Evolutionary conservation across 345 rosid species (phyloP).

Genomic region (Melaleuca quinquenervia): DNA sequence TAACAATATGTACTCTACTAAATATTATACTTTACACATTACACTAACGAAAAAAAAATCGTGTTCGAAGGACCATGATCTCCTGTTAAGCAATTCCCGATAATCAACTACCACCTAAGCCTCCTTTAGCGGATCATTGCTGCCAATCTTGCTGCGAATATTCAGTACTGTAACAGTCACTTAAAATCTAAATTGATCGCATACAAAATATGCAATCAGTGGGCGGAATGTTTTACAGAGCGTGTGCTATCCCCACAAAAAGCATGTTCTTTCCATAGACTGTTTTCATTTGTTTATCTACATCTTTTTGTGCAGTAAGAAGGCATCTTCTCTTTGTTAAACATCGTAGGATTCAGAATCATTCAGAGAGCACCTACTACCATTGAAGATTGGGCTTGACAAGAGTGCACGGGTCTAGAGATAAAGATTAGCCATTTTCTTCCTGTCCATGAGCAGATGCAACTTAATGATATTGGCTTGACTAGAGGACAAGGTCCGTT

Average conservation of each 20-base stretch:
- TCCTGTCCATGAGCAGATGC: neutral
- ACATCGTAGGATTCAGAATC: neutral
- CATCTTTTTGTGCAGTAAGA: fast-evolving
- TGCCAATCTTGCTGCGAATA: neutral
- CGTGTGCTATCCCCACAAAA: neutral
- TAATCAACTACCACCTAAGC: neutral
- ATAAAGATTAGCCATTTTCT: neutral
- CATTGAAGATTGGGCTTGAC: neutral
- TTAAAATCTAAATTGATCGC: no score
- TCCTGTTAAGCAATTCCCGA: neutral
- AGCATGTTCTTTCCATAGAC: fast-evolving
- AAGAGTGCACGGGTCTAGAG: neutral
- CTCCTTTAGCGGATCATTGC: no score
- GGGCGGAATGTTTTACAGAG: fast-evolving
- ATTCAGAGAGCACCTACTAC: neutral
- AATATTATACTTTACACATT: no score
- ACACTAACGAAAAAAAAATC: neutral
- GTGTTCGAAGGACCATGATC: neutral
- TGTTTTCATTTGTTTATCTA: neutral
- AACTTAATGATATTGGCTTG: neutral
- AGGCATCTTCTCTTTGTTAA: neutral
- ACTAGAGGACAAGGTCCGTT: neutral
- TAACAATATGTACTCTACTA: neutral
- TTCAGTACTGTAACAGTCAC: no score
- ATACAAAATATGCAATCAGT: no score